phyloP scores from a whole-genome alignment of 768 basidiomycete species.

The Leccinum sublutescens region DNA sequence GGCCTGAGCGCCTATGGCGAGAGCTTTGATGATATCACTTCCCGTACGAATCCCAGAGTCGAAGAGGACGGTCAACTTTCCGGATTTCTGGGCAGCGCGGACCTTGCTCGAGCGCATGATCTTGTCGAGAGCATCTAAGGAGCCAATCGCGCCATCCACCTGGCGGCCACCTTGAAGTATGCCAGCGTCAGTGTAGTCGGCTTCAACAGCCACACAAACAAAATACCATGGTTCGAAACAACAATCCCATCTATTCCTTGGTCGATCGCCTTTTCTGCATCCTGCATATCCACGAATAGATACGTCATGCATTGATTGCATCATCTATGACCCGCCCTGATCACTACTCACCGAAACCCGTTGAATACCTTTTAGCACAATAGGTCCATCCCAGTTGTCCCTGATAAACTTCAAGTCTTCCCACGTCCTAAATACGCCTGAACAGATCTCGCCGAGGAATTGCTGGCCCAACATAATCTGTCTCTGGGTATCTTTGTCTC shows the following conservation, averaged over 20 bases:
- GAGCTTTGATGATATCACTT: constrained; percentile 78
- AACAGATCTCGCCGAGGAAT: constrained; percentile 64
- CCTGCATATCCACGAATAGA: constrained; percentile 22
- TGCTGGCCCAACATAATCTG: constrained; percentile 49
- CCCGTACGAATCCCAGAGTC: constrained; percentile 79
- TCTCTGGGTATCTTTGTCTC: constrained; percentile 44
- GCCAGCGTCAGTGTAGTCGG: background rate
- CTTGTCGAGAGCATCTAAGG: constrained; percentile 66
- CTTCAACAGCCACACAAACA: background rate
- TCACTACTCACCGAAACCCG: constrained; percentile 47
- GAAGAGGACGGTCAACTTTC: constrained; percentile 66
- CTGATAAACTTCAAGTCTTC: constrained; percentile 66
- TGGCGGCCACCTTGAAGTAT: constrained; percentile 60
- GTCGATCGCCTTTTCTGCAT: constrained; percentile 51
- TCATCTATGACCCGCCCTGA: background rate
- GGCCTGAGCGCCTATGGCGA: constrained; percentile 83
- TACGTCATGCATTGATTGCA: background rate
- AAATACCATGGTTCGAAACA: constrained; percentile 42
- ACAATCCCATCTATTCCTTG: constrained; percentile 44
- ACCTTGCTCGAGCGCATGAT: constrained; percentile 66
- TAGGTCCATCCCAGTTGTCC: constrained; percentile 74
- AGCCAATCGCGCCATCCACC: constrained; percentile 76
- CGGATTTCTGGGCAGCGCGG: constrained; percentile 53
- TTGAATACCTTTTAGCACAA: constrained; percentile 79
- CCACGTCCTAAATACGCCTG: constrained; percentile 66